Percentiles rank a stretch among this genome's conserved stretches.
Conservation (phyloP, 2,329 filamentous ascomycete genomes). For the Calonectria pteridis region DNA sequence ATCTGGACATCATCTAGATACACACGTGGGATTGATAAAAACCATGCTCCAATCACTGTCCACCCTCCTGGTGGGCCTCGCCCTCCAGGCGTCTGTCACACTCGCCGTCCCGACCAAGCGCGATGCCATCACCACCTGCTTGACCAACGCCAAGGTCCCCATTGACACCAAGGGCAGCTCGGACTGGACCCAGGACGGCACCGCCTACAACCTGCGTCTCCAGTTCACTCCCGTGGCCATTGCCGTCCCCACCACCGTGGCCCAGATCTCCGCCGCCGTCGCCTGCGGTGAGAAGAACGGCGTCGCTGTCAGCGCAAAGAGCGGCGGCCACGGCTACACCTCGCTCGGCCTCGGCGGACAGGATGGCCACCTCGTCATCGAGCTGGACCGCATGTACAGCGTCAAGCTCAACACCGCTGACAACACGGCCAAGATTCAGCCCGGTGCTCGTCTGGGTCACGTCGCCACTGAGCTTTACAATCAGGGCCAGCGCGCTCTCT, state of each 20-base stretch:
- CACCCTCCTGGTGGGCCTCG: conserved; percentile 9
- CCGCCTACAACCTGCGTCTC: conserved; percentile 51
- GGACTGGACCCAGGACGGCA: conserved; percentile 50
- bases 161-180: conserved; percentile 34
- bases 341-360: conserved; percentile 61
- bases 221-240: conserved; percentile 49
- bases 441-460: conserved; percentile 64
- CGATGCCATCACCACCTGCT: conserved; percentile 45
- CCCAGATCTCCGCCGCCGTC: conserved; percentile 61
- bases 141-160: conserved; percentile 43
- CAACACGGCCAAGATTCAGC: conserved; percentile 47
- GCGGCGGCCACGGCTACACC: conserved; percentile 67
- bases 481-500: conserved; percentile 57
- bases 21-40: not conserved
- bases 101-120: conserved; percentile 37
- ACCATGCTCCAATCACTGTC: conserved; percentile 18
- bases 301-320: conserved; percentile 63
- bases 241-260: conserved; percentile 47
- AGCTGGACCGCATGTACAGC: conserved; percentile 54
- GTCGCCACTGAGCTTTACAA: conserved; percentile 56
- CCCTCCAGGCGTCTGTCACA: conserved; percentile 9
- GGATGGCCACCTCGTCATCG: conserved; percentile 56
- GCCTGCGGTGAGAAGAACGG: conserved; percentile 57
- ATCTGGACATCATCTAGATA: not conserved
- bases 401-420: conserved; percentile 44